Base-by-base conservation (phyloP, 805 yeast species). In the Candida xiaguanensis region DNA sequence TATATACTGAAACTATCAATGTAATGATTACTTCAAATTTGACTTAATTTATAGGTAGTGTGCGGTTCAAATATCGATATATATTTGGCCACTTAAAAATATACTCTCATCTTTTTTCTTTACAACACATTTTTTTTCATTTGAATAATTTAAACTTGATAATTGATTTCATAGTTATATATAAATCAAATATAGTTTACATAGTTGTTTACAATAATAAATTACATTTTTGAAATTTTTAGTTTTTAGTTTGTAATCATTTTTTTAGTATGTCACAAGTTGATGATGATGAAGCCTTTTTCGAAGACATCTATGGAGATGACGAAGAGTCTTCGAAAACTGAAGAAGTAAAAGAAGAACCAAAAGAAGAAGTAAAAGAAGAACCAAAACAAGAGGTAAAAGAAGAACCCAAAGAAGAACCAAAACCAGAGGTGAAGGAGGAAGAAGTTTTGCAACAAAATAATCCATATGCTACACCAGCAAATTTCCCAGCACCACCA, bases 261-360 rank as follows among this genome's bases (percentile, higher is more conserved):
- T 24, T 3, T 13, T 14, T 20, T 26, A 42, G 13, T 43, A 60
- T 60, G 65, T 60, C 65, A 27, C 44, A 50, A 33, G 76, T 83
- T 45, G 95, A 88, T 65, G 96, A 89, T 67, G 97, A 90, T 65
- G 96, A 89, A 61, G 91, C 87, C 54, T 82, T 85, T 61, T 90
- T 90, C 63, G 95, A 89, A 65, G 96, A 90, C 61, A 86, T 90
- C 65, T 90, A 90, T 15, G 44, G 45, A 9, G 48, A 38, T 13
- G 48, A 44, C 20, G 43, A 44, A 13, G 45, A 41, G 13, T 32
- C 38, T n/a, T 20, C 34, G 14, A 39, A 39, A 13, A 23, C 36
- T n/a, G 32, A 35, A 36, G 32, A 19, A 18, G 36, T 25, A 24
- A 39, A 37, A 20, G 35, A 30, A 49, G 29, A 44, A 50, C 33